These are phyloP conservation scores for Trichoderma koningiopsis DNA, from an alignment of 2,329 filamentous ascomycete genomes.

Conservation along the genomic window DNA sequence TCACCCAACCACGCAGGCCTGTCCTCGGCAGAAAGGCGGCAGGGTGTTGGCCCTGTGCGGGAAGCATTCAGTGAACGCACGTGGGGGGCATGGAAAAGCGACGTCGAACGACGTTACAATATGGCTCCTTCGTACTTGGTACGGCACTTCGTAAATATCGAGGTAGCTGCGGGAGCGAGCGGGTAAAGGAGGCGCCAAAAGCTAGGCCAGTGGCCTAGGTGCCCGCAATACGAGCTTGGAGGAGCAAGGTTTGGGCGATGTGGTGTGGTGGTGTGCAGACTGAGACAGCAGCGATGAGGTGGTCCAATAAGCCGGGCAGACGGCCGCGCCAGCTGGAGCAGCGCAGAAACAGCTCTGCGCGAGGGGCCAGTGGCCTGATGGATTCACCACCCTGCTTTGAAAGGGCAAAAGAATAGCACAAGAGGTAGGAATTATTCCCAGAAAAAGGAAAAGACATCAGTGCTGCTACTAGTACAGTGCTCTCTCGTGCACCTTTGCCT, in stretches of 20 bases:
- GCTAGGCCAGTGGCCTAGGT: slow-evolving; percentile 5
- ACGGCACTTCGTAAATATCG: neutral
- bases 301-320: slow-evolving; percentile 23
- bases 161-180: slow-evolving; percentile 14
- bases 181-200: slow-evolving; percentile 18
- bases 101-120: neutral
- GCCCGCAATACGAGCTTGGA: slow-evolving; percentile 26
- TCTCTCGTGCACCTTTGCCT: neutral
- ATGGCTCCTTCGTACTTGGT: neutral
- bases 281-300: slow-evolving; percentile 25
- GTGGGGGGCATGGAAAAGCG: slow-evolving; percentile 3
- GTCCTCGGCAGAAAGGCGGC: slow-evolving; percentile 10
- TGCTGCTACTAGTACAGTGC: neutral
- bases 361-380: neutral
- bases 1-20: neutral
- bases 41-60: slow-evolving; percentile 17
- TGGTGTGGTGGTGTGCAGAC: slow-evolving; percentile 12
- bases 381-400: neutral
- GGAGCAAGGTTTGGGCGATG: slow-evolving; percentile 24
- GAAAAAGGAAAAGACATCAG: neutral
- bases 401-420: neutral
- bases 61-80: slow-evolving; percentile 14
- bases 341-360: neutral
- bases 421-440: neutral
- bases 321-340: slow-evolving; percentile 24